phyloP scores from a whole-genome alignment of 2,329 filamentous ascomycete genomes.

The Fusarium sp. region DNA sequence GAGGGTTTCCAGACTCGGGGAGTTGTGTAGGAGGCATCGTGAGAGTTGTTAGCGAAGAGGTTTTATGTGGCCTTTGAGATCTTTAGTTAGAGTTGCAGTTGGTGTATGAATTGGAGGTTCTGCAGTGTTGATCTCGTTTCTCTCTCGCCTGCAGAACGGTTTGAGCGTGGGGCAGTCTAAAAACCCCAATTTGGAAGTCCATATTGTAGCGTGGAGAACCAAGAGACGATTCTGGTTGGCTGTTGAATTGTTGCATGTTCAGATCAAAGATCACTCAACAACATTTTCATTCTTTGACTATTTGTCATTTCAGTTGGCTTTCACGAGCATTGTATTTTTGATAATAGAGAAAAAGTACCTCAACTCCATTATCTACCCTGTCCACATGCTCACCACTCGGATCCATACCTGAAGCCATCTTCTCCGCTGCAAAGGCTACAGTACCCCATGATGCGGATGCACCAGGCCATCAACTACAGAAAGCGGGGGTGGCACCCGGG shows the following conservation, averaged over 20 bases:
- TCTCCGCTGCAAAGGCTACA: conserved; percentile 12
- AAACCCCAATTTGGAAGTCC: conserved; percentile 22
- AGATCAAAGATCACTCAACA: not conserved
- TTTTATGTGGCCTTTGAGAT: not conserved
- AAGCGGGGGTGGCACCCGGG: conserved; percentile 41
- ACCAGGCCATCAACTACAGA: conserved; percentile 18
- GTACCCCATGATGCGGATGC: conserved; percentile 35
- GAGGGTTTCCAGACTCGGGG: conserved; percentile 63
- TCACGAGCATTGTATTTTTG: not conserved
- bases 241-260: not conserved
- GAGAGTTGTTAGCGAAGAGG: not conserved
- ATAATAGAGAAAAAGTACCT: not conserved
- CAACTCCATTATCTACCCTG: no score
- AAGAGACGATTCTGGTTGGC: conserved; percentile 22
- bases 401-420: conserved; percentile 24
- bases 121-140: conserved; percentile 15
- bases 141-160: conserved; percentile 22
- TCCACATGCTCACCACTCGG: not conserved
- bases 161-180: conserved; percentile 34
- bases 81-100: conserved; percentile 12
- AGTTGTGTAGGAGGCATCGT: conserved; percentile 63
- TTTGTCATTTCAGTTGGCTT: not conserved
- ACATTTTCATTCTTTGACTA: not conserved
- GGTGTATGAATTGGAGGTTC: conserved; percentile 1
- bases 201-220: conserved; percentile 23